A percentile compares a stretch with the other conserved stretches of the same genome.
Evolutionary conservation across 2,329 filamentous ascomycete species (phyloP).

Genomic region (Dichotomopilus funicola): DNA sequence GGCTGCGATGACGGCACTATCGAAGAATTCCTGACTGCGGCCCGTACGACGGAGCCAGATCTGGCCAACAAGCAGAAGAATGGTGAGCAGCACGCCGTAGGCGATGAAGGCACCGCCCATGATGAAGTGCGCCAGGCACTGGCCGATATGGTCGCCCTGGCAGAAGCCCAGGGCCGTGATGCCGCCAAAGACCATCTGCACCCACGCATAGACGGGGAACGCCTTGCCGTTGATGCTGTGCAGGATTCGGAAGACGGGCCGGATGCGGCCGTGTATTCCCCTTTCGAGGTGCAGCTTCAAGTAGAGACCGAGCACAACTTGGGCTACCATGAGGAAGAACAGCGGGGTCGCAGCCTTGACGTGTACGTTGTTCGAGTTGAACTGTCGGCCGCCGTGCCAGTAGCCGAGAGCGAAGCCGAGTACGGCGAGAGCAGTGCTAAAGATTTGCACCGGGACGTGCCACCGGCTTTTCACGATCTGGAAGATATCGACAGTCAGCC

Average conservation of each 20-base stretch:
- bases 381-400: conserved; percentile 81
- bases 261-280: conserved; percentile 72
- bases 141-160: conserved; percentile 80
- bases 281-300: conserved; percentile 83
- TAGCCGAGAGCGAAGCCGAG: conserved; percentile 89
- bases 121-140: conserved; percentile 95
- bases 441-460: conserved; percentile 83
- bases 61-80: conserved; percentile 83
- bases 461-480: conserved; percentile 85
- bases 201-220: conserved; percentile 82
- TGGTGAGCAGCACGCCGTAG: conserved; percentile 81
- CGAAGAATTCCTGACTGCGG: conserved; percentile 93
- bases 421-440: conserved; percentile 68
- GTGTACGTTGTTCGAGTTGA: conserved; percentile 69
- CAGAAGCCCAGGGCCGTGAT: conserved; percentile 92
- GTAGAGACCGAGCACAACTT: conserved; percentile 78
- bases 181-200: conserved; percentile 92
- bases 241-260: conserved; percentile 61
- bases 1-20: conserved; percentile 79
- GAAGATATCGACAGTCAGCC: neutral
- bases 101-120: conserved; percentile 97
- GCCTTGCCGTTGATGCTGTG: conserved; percentile 81
- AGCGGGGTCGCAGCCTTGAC: conserved; percentile 71
- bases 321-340: conserved; percentile 70
- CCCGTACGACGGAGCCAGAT: conserved; percentile 75